A percentile compares a stretch with the other conserved stretches of the same genome.
Evolutionary conservation across 768 basidiomycete genomes (phyloP).

Genomic region (Termitomyces heimii): DNA sequence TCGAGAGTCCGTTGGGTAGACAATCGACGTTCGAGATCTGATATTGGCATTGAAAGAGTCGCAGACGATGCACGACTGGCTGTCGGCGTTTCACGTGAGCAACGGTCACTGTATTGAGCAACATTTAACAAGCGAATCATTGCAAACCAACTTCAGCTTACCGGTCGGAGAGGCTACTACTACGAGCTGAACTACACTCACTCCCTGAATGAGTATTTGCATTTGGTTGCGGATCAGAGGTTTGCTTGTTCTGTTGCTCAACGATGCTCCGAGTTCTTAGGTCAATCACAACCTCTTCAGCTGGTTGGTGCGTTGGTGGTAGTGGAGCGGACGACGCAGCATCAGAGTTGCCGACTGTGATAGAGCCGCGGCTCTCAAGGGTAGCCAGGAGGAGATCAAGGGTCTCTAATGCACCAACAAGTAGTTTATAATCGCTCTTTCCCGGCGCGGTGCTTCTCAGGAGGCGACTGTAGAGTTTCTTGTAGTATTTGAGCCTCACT

Average conservation of each 20-base stretch:
- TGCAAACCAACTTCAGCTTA: constrained; percentile 24
- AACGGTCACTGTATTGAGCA: constrained; percentile 38
- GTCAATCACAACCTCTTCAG: constrained; percentile 55
- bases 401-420: constrained; percentile 75
- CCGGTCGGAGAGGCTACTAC: constrained; percentile 51
- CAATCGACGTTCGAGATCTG: constrained; percentile 78
- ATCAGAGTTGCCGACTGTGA: constrained; percentile 39
- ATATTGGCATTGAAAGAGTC: constrained; percentile 50
- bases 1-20: constrained; percentile 78
- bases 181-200: constrained; percentile 45
- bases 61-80: constrained; percentile 50
- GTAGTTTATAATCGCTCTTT: constrained; percentile 76
- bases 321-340: constrained; percentile 14
- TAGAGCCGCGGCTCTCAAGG: constrained; percentile 52
- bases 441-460: constrained; percentile 85
- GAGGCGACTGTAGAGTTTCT: constrained; percentile 80
- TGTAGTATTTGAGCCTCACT: constrained; percentile 83
- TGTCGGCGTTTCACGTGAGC: constrained; percentile 53
- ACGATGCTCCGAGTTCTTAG: constrained; percentile 34
- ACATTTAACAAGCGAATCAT: background rate
- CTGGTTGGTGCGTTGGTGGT: constrained; percentile 22
- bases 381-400: constrained; percentile 68
- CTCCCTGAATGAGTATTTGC: constrained; percentile 32
- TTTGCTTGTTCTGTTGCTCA: constrained; percentile 15
- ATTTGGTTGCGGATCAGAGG: constrained; percentile 15